These are phyloP conservation scores for Arxiozyma slooffiae DNA, from an alignment of 1,139 yeast species.

Conservation along the genomic window DNA sequence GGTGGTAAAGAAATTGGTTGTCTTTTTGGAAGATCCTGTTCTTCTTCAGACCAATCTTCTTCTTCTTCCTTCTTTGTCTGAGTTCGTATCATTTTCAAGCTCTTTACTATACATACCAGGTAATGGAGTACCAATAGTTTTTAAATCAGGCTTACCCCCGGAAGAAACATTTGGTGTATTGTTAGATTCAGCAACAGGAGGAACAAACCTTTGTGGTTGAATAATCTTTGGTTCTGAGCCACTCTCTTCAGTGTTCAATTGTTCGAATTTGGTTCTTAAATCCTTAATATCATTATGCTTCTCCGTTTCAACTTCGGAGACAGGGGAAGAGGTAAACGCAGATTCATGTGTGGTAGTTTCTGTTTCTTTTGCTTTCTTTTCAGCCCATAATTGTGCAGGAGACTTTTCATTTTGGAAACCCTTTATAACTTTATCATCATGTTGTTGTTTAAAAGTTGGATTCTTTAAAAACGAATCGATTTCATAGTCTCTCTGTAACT, in stretches of 20 bases:
- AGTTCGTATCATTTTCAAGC: slow-evolving; percentile 21
- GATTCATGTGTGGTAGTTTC: slow-evolving; percentile 7
- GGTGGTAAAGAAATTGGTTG: slow-evolving; percentile 15
- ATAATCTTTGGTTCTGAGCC: slow-evolving; percentile 20
- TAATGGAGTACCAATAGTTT: slow-evolving; percentile 25
- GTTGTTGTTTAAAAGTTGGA: slow-evolving; percentile 27
- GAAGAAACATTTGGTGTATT: slow-evolving; percentile 1
- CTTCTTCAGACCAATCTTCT: slow-evolving; percentile 28
- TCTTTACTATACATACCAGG: slow-evolving; percentile 28
- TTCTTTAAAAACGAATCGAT: slow-evolving; percentile 33
- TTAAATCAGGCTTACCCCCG: slow-evolving; percentile 7
- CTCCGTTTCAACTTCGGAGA: slow-evolving; percentile 10
- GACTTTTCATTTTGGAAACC: slow-evolving; percentile 73
- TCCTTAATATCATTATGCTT: slow-evolving; percentile 27
- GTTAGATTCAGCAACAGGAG: slow-evolving; percentile 13
- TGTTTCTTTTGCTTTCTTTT: slow-evolving; percentile 50
- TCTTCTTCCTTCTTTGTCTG: slow-evolving; percentile 30
- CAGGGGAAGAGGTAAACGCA: slow-evolving; percentile 34
- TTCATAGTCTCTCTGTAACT: slow-evolving; percentile 37
- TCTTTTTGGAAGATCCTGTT: slow-evolving; percentile 15
- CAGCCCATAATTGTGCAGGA: slow-evolving; percentile 96
- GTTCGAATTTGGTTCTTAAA: slow-evolving; percentile 31
- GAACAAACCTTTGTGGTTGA: slow-evolving; percentile 24
- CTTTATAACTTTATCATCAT: slow-evolving; percentile 43
- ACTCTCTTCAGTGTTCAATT: slow-evolving; percentile 17